Evolutionary conservation across 371 early-diverging fungal genomes (phyloP), one percentile per base, ranked within the genome.

Genomic region (Dinochytrium kinnereticum): DNA sequence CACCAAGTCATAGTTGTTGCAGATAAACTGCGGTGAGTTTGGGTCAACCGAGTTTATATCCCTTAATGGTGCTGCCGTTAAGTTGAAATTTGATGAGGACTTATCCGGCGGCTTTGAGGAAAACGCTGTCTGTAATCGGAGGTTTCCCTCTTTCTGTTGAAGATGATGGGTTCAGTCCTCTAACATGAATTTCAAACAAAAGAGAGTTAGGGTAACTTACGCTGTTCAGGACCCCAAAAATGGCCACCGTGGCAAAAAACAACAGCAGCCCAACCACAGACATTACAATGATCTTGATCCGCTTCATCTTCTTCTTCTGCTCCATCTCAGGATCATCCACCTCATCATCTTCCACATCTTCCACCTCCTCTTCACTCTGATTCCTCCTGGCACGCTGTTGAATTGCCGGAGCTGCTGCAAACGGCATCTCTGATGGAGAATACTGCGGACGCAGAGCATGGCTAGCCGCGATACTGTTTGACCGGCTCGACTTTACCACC

Each of bases 111-210:
- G 69, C 2, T 24, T 2, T 1, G 69, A 69, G 5, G 49, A 15
- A 28, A 69, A 69, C 1, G 50, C 36, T 2, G 53, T 50, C 30
- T 69, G 69, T 7, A 51, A 40, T 7, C 69, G 69, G 3, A 31
- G 2, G 50, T 69, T 53, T 53, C 69, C 69, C 53, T 69, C 69
- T 26, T 69, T 69, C 68, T 67, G 24, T 5, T 15, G 13, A 26
- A n/a, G 5, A 26, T 53, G 26, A 21, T 26, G 5, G 13, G 17
- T 5, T 15, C 26, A 53, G 55, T 26, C 26, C 5, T 44, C 49
- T 44, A 13, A 44, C 5, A 26, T 26, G 55, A 26, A n/a, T 53
- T 24, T 5, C 55, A 7, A 53, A 26, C 13, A 53, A 53, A 15
- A 53, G 5, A 7, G 5, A 15, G 26, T 26, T 13, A 26, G 21